Evolutionary conservation across 1,284 basidiomycete species (phyloP).

Genomic region (Microbotryum lychnidis-dioicae): DNA sequence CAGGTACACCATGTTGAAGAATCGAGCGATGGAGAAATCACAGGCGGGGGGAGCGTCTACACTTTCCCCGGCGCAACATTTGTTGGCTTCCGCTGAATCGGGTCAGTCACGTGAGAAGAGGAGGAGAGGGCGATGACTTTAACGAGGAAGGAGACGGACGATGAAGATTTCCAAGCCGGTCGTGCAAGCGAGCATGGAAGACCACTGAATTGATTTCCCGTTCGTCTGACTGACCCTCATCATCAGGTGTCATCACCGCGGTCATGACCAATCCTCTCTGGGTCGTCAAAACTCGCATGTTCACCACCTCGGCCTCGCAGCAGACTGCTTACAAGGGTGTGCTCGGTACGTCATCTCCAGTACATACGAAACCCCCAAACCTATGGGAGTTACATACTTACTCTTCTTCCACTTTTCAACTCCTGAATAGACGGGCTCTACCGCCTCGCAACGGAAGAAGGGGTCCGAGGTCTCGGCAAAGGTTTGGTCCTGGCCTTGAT

Average conservation of each 20-base stretch:
- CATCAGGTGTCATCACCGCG: constrained; percentile 76
- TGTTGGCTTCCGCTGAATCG: constrained; percentile 87
- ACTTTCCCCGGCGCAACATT: constrained; percentile 68
- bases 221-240: constrained; percentile 1
- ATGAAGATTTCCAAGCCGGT: neutral
- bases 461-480: constrained; percentile 70
- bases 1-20: constrained; percentile 91
- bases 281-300: constrained; percentile 98
- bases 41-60: constrained; percentile 44
- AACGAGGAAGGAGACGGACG: too few relatives aligned
- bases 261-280: constrained; percentile 96
- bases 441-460: constrained; percentile 52
- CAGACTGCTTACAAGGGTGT: constrained; percentile 67
- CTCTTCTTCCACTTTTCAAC: constrained; percentile 2
- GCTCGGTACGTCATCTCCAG: constrained; percentile 53
- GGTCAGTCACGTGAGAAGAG: constrained; percentile 52
- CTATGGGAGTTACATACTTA: neutral
- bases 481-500: constrained; percentile 83
- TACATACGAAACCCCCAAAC: neutral
- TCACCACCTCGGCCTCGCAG: constrained; percentile 63
- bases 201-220: neutral
- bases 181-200: neutral
- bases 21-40: constrained; percentile 46
- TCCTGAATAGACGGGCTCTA: constrained; percentile 61
- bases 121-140: too few relatives aligned